Conservation (phyloP, 2,329 filamentous ascomycete species). For the Dactylonectria macrodidyma region DNA sequence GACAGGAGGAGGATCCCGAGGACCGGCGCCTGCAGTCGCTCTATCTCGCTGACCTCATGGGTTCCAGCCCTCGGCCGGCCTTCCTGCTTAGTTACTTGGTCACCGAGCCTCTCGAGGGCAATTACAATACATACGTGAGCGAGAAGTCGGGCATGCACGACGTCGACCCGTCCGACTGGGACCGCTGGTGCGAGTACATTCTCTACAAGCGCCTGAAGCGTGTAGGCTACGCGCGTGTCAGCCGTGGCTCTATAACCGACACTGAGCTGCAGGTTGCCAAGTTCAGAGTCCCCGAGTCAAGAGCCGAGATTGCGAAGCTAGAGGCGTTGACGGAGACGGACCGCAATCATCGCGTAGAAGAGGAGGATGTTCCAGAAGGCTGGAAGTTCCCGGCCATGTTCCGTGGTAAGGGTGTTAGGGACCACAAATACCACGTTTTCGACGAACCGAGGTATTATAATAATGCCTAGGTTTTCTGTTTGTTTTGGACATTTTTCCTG, state of each 20-base stretch:
- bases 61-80: conserved; percentile 81
- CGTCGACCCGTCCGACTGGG: conserved; percentile 93
- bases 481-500: conserved; percentile 3
- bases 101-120: conserved; percentile 89
- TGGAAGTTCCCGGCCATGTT: conserved; percentile 90
- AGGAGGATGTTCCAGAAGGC: conserved; percentile 82
- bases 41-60: conserved; percentile 92
- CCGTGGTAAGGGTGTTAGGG: conserved; percentile 86
- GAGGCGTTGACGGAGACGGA: conserved; percentile 64
- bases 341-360: conserved; percentile 72
- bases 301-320: conserved; percentile 66
- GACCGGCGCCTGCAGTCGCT: conserved; percentile 89
- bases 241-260: conserved; percentile 92
- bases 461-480: conserved; percentile 16
- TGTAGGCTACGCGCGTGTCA: conserved; percentile 91
- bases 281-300: conserved; percentile 82
- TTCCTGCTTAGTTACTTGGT: conserved; percentile 94
- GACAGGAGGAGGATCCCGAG: conserved; percentile 96
- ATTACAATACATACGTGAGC: conserved; percentile 97
- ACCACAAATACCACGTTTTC: conserved; percentile 95
- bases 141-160: conserved; percentile 92
- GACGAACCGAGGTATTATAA: conserved; percentile 85
- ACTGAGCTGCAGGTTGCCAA: conserved; percentile 98
- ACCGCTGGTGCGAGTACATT: conserved; percentile 99
- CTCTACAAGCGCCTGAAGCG: conserved; percentile 91